phyloP scores from a whole-genome alignment of 2,329 filamentous ascomycete species.

The Rutstroemia sp. region DNA sequence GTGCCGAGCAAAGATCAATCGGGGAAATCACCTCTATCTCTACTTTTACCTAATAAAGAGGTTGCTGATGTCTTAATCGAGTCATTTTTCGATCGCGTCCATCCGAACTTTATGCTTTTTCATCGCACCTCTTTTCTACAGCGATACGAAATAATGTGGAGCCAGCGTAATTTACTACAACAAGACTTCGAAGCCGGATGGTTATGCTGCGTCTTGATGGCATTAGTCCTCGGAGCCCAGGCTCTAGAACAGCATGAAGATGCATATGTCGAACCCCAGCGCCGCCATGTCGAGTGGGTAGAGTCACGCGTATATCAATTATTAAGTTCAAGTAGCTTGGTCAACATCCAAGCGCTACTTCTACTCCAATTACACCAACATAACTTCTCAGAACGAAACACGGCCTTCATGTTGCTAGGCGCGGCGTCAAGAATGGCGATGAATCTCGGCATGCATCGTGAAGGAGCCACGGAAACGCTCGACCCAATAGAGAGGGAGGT shows the following conservation, averaged over 20 bases:
- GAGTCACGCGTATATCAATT: constrained; percentile 32
- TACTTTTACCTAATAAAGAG: constrained; percentile 30
- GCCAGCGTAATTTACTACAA: constrained; percentile 18
- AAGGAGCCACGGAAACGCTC: constrained; percentile 33
- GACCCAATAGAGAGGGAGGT: constrained; percentile 26
- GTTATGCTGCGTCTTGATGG: constrained; percentile 35
- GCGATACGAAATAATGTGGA: constrained; percentile 33
- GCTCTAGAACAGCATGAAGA: constrained; percentile 28
- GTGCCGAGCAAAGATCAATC: constrained; percentile 3
- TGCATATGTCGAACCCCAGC: constrained; percentile 30
- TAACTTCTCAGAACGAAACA: constrained; percentile 35
- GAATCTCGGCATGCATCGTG: constrained; percentile 38
- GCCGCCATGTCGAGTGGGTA: constrained; percentile 29
- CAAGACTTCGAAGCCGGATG: constrained; percentile 34
- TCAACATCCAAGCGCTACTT: constrained; percentile 37
- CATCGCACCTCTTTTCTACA: constrained; percentile 34
- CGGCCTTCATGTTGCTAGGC: constrained; percentile 35
- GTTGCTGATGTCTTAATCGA: constrained; percentile 33
- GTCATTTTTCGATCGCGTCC: constrained; percentile 35
- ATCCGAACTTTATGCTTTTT: constrained; percentile 34
- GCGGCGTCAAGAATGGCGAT: constrained; percentile 36
- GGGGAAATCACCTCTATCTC: constrained; percentile 18
- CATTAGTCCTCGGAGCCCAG: constrained; percentile 32
- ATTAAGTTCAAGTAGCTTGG: constrained; percentile 32
- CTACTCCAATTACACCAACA: constrained; percentile 36